Conservation (phyloP, 495 filamentous ascomycete genomes). For the Chaetomium tenue region DNA sequence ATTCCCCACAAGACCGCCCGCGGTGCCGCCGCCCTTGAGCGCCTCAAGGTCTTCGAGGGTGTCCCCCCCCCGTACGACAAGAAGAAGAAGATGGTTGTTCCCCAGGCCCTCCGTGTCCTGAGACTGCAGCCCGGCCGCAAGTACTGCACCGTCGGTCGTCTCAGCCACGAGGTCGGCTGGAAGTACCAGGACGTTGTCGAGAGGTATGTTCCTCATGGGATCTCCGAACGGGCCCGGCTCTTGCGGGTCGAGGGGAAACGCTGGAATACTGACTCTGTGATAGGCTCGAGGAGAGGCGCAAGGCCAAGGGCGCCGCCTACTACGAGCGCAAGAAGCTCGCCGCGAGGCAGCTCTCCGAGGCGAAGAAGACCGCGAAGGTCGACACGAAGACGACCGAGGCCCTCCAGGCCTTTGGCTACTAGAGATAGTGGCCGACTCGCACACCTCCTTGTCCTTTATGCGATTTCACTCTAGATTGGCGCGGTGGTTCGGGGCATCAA, state of each 20-base stretch:
- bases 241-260: background rate
- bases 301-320: conserved; percentile 98
- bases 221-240: background rate
- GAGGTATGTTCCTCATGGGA: conserved; percentile 61
- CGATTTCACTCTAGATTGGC: conserved; percentile 46
- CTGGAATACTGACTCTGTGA: conserved; percentile 42
- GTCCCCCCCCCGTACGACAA: conserved; percentile 98
- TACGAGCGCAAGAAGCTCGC: conserved; percentile 99
- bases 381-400: conserved; percentile 62
- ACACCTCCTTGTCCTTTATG: conserved; percentile 38
- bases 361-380: conserved; percentile 86
- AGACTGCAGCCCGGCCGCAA: conserved; percentile 96
- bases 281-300: conserved; percentile 98
- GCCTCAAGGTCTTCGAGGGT: conserved; percentile 99
- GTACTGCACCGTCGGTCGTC: conserved; percentile 96
- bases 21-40: conserved; percentile 91
- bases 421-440: conserved; percentile 35
- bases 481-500: conserved; percentile 44
- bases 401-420: conserved; percentile 57
- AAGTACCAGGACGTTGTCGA: conserved; percentile 99
- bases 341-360: conserved; percentile 81
- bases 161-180: conserved; percentile 99
- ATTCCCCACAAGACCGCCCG: conserved; percentile 99
- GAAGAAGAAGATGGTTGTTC: conserved; percentile 98
- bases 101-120: conserved; percentile 92